Evolutionary conservation across 2,329 filamentous ascomycete genomes (phyloP), one percentile per base, ranked within the genome.

Genomic region (Lachnellula cervina): DNA sequence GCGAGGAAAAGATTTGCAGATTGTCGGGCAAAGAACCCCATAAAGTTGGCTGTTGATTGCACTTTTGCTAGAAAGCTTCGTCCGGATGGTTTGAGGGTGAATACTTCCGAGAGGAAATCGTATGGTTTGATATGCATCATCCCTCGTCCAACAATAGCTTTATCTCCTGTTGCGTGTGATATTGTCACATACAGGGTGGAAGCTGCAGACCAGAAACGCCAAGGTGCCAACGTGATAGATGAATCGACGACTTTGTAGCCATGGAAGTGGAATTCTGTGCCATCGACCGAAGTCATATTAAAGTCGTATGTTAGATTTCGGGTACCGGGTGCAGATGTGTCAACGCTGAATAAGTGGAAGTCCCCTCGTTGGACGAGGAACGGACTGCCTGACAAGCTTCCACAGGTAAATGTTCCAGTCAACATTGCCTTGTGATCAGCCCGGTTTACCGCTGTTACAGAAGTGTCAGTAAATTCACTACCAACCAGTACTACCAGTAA

Each of bases 211-310:
- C 83, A 87, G 56, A 87, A 81, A 58, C 79, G 74, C 42, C 73
- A 62, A 1, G 80, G 77, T 2, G 78, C 77, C 35, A 86, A 72
- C 2, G 82, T 80, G 0, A 82, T 79, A 0, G 80, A 80, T 3
- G 83, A 78, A 67, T 86, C 79, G 43, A 87, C 76, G 2, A 81
- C 74, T 68, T 87, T 87, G 70, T 80, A 82, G 0, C 83, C 84
- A 58, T 83, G 76, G 65, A 88, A 82, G 56, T 80, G 78, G 46
- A 83, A 76, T 48, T 71, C 72, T 45, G 74, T 71, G 14, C 80
- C 80, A 57, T 80, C 71, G 4, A 77, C 73, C 5, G 80, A 80
- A 25, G 73, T 73, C 76, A 87, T 79, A 61, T 81, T 79, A 57
- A 86, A 82, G 63, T 84, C 77, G 64, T 87, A 87, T 0, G 77